Conservation (phyloP, 352 stramenopile species). For the Salisapilia sapeloensis region DNA sequence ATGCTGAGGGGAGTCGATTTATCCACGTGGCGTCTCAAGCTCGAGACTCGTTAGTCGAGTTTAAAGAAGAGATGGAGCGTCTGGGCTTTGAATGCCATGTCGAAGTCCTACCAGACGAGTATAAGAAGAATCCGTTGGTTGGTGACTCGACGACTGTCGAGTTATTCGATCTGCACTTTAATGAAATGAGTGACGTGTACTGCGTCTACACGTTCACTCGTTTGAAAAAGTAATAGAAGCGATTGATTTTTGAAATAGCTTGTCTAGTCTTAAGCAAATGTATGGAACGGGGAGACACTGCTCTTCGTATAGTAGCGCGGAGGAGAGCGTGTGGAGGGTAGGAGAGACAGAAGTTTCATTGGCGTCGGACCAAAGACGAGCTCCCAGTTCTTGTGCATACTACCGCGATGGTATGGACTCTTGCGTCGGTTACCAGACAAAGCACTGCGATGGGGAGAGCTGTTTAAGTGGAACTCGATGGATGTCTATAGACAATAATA, state of each 20-base stretch:
- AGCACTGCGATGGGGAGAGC: conserved; percentile 23
- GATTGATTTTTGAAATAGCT: conserved; percentile 2
- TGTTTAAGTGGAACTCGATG: conserved; percentile 69
- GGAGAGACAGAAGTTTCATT: conserved; percentile 35
- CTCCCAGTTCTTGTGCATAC: conserved; percentile 60
- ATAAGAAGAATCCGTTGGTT: conserved; percentile 76
- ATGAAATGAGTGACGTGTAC: conserved; percentile 82
- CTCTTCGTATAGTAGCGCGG: conserved; percentile 7
- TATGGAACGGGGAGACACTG: conserved; percentile 1
- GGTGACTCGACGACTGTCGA: conserved; percentile 38
- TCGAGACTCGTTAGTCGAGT: conserved; percentile 64
- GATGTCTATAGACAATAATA: conserved; percentile 28
- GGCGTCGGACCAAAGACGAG: conserved; percentile 45
- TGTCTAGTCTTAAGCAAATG: neutral
- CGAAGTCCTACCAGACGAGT: conserved; percentile 53
- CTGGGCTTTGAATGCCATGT: conserved; percentile 44
- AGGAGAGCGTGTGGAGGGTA: conserved; percentile 27
- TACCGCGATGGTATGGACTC: conserved; percentile 47
- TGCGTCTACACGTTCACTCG: conserved; percentile 73
- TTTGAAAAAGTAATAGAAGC: conserved; percentile 8
- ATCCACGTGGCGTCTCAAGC: conserved; percentile 67
- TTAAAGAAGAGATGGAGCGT: conserved; percentile 59
- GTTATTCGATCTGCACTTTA: conserved; percentile 77
- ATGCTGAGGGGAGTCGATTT: conserved; percentile 25
- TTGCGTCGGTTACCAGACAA: conserved; percentile 26